phyloP scores from a whole-genome alignment of 768 basidiomycete genomes.

The Macrolepiota dolichaula region DNA sequence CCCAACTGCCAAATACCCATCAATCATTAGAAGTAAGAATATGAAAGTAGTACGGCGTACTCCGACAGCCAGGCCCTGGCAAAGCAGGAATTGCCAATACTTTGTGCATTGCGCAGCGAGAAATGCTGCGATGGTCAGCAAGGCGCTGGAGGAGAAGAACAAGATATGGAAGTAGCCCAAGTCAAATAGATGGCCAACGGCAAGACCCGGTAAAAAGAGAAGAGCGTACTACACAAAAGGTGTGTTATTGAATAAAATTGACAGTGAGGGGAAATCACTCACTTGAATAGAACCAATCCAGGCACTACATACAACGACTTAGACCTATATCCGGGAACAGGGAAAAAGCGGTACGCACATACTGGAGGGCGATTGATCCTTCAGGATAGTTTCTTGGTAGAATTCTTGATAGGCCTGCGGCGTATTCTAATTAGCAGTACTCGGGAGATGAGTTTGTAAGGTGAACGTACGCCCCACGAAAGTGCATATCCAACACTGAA shows the following conservation, averaged over 20 bases:
- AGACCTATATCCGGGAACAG: not conserved
- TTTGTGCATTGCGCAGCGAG: conserved; percentile 55
- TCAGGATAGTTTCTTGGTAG: conserved; percentile 56
- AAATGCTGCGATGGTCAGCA: conserved; percentile 46
- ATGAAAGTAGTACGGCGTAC: conserved; percentile 26
- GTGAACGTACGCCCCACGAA: conserved; percentile 62
- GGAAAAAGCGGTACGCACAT: conserved; percentile 41
- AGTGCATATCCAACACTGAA: conserved; percentile 64
- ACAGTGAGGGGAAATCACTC: not conserved
- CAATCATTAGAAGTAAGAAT: conserved; percentile 43
- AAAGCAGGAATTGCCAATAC: conserved; percentile 68
- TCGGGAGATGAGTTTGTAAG: too few species aligned
- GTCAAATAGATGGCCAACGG: conserved; percentile 69
- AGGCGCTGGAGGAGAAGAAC: conserved; percentile 20
- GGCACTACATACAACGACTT: conserved; percentile 37
- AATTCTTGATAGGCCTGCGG: conserved; percentile 68
- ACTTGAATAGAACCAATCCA: conserved; percentile 83
- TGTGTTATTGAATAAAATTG: not conserved
- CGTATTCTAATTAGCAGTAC: too few species aligned
- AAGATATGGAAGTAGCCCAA: conserved; percentile 56
- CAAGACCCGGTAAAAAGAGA: conserved; percentile 35
- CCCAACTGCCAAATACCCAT: conserved; percentile 28
- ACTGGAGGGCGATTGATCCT: conserved; percentile 47
- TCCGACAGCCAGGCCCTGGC: conserved; percentile 56
- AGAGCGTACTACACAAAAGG: conserved; percentile 29